Base-by-base conservation (phyloP, 2,329 filamentous ascomycete genomes). In the Eutypella sp. region DNA sequence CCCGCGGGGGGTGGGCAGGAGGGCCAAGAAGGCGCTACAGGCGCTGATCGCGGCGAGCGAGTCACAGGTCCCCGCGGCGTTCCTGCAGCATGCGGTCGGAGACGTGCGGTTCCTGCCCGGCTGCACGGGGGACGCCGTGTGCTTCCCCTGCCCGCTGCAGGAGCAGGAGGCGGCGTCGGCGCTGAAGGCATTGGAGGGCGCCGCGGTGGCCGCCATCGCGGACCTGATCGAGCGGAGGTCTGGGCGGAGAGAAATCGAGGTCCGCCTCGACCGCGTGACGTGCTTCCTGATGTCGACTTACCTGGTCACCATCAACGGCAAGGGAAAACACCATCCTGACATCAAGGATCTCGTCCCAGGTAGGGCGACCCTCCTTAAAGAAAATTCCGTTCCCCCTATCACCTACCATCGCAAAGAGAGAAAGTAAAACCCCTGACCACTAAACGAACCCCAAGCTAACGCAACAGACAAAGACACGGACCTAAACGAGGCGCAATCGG, bases 401-500 rank as follows among this genome's bases (percentile, higher is more conserved):
- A n/a, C n/a, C n/a, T n/a, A n/a, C n/a, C n/a, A n/a, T n/a, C n/a
- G n/a, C n/a, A n/a, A n/a, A n/a, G n/a, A n/a, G n/a, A n/a, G 29
- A 50, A 60, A 60, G 41, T 56, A 66, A 49, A 62, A 50, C 62
- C 8, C 66, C 67, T 40, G 49, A 68, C 46, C 61, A 66, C 31
- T 60, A 13, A 45, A 50, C 25, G 47, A n/a, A 27, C 18, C 34
- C 13, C 16, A 3, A 43, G 34, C 42, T 43, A 50, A 47, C 24
- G 42, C 23, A 45, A 34, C 27, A 18, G 29, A n/a, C n/a, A 13
- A 47, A 88, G 85, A 88, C 55, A 89, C 85, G 56, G 86, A 89
- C 63, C 65, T 89, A 19, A 68, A 87, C 5, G 69, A 77, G 49
- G 86, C 86, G 1, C 86, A 89, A 60, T 87, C 85, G 2, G 79